These are phyloP conservation scores for Spergularia azorica DNA, from an alignment of 179 eudicot genomes.

Conservation along the genomic window DNA sequence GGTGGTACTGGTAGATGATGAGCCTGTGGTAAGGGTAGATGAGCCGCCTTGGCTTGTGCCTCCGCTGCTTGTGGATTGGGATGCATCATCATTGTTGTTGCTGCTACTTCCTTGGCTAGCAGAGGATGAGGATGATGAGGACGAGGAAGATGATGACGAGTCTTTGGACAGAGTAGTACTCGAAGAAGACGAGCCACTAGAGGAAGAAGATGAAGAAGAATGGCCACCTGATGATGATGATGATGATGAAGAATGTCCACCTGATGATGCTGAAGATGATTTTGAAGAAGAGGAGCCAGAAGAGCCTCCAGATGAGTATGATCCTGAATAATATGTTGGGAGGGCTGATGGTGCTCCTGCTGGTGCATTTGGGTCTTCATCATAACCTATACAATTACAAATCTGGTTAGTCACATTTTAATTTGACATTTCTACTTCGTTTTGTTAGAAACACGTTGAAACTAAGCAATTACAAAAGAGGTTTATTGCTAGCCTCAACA, in stretches of 20 bases:
- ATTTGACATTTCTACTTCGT: no score
- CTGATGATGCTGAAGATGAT: no score
- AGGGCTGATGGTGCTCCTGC: conserved; percentile 22
- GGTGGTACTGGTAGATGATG: no score
- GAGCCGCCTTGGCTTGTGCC: neutral
- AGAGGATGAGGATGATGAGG: neutral
- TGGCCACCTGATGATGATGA: neutral
- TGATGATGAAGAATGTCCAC: neutral
- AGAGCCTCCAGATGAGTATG: conserved; percentile 11
- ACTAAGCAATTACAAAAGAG: no score
- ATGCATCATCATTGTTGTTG: neutral
- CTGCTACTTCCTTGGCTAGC: neutral
- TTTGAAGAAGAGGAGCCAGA: neutral
- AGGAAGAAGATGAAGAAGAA: neutral
- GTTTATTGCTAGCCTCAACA: no score
- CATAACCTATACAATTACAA: conserved; percentile 9
- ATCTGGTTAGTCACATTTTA: no score
- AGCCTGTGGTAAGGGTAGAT: neutral
- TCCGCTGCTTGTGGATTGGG: neutral
- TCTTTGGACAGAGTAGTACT: conserved; percentile 1
- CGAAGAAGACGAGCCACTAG: conserved; percentile 14
- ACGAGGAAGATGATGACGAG: neutral
- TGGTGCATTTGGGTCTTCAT: conserved; percentile 35
- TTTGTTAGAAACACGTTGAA: no score
- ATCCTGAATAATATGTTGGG: neutral